Base-by-base conservation (phyloP, 352 stramenopile genomes). In the Phytophthora hibernalis region DNA sequence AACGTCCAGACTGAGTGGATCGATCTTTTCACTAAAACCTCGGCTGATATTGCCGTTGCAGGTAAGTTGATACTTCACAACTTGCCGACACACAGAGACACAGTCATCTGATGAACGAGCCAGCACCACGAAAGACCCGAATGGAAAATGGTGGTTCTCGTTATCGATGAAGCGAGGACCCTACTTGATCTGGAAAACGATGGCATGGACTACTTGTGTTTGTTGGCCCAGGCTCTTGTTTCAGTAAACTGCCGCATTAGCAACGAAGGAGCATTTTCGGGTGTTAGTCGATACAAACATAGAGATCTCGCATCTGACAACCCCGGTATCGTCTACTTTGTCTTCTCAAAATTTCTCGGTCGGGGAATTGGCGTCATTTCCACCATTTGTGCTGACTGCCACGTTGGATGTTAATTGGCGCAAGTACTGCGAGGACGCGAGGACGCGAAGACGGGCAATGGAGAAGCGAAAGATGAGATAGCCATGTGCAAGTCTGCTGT, bases 271-370 rank as follows among this genome's bases (percentile, higher is more conserved):
- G 42, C 9, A 57, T 68, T 52, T 68, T 68, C 24, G 16, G 5
- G 51, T 67, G 11, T 10, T 67, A n/a, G 22, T 67, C 5, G 59
- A 67, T 49, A 66, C 58, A 13, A 67, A 59, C 38, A 47, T 38
- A 5, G 54, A 13, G 49, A 48, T 66, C 11, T 47, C 58, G 38
- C 38, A 60, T 8, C 20, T 48, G 37, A 43, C 42, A 20, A 21
- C 50, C 13, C 49, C 30, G 6, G 3, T 43, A 11, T 22, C 26
- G 13, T 28, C 9, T 3, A 42, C 61, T 24, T 18, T 43, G 9
- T 40, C 51, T 31, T 45, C 51, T 56, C 20, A 33, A 8, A 13
- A n/a, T 7, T 51, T 12, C 12, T 15, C 2, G 6, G 40, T 28
- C 28, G n/a, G n/a, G n/a, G 18, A 47, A 40, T 21, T 47, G 28